Evolutionary conservation across 352 stramenopile species (phyloP), one percentile per base, ranked within the genome.

Genomic region (Globisporangium megalacanthum): DNA sequence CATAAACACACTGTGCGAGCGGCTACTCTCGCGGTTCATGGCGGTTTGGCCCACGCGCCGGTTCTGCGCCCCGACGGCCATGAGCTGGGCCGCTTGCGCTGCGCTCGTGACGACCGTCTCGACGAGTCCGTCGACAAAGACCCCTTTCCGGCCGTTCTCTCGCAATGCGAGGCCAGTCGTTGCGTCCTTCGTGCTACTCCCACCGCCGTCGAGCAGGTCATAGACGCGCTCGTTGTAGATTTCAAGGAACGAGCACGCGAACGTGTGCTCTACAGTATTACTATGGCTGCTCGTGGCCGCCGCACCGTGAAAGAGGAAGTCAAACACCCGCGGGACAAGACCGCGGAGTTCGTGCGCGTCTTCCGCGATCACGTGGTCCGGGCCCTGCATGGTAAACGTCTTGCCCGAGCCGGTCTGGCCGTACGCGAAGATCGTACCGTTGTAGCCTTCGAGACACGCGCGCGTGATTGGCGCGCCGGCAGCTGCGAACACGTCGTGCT

Each of bases 181-280:
- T 1, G 72, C 37, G 46, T 88, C 79, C n/a, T 79, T 80, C 17
- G 66, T 54, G 48, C 77, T 83, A 19, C 72, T 14, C 3, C 15
- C n/a, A 2, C 19, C 67, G 33, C 66, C 75, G 45, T 95, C 79
- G 19, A 98, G 75, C 25, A 98, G 51, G 73, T 98, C 93, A 59
- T 88, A 97, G 46, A 98, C 92, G 35, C 86, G 78, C 68, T 98
- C 93, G 65, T 98, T 98, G 72, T 98, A 98, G 56, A 98, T 98
- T 70, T 98, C 93, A 47, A 98, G 69, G 64, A 97, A 98, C 0
- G 89, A 96, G 70, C 83, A 91, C 5, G 74, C 62, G 52, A 89
- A 89, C 48, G 67, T 89, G 61, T 88, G 76, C 55, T 88, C 54
- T 14, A 89, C 73, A 13, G 70, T 54, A 56, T 58, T 62, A 50